Evolutionary conservation across 768 basidiomycete genomes (phyloP).

Genomic region (Dioszegia hungarica): DNA sequence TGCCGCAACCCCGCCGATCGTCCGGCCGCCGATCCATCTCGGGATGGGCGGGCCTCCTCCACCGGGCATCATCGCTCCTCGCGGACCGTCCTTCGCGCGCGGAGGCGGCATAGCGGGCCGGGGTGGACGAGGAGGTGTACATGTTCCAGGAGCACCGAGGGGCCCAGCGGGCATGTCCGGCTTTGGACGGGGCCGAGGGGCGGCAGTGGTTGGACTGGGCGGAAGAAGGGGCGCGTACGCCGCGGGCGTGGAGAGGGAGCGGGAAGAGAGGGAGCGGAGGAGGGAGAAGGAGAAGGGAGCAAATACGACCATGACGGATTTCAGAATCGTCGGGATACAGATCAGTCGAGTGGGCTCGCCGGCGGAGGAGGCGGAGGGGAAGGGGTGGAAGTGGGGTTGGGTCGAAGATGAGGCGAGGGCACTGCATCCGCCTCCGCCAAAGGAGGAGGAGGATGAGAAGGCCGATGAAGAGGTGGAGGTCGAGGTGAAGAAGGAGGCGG

Average conservation of each 20-base stretch:
- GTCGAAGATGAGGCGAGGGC: slow-evolving; percentile 23
- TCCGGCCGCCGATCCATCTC: slow-evolving; percentile 34
- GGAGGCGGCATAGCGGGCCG: slow-evolving; percentile 7
- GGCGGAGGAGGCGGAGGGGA: background rate
- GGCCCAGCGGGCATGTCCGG: slow-evolving; percentile 18
- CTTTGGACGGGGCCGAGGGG: background rate
- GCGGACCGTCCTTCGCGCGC: background rate
- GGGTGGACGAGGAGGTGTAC: slow-evolving; percentile 4
- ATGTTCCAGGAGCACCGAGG: slow-evolving; percentile 9
- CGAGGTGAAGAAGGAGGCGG: background rate
- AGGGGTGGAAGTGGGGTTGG: slow-evolving; percentile 57
- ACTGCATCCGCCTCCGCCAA: slow-evolving; percentile 10
- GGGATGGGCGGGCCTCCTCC: slow-evolving; percentile 32
- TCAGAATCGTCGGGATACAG: slow-evolving; percentile 89
- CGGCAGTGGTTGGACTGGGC: slow-evolving; percentile 4
- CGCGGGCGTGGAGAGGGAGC: slow-evolving; percentile 25
- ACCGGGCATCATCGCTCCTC: background rate
- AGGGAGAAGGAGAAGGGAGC: slow-evolving; percentile 37
- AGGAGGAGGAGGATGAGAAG: slow-evolving; percentile 32
- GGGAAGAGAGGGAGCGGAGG: slow-evolving; percentile 8
- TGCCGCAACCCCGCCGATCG: slow-evolving; percentile 7
- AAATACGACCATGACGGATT: slow-evolving; percentile 90
- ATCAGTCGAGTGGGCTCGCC: slow-evolving; percentile 59
- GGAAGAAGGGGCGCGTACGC: slow-evolving; percentile 9
- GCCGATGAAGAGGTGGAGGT: slow-evolving; percentile 9